Percentiles rank a stretch among this genome's conserved stretches.
phyloP scores from a whole-genome alignment of 2,329 filamentous ascomycete genomes.

The Fusarium sp. region DNA sequence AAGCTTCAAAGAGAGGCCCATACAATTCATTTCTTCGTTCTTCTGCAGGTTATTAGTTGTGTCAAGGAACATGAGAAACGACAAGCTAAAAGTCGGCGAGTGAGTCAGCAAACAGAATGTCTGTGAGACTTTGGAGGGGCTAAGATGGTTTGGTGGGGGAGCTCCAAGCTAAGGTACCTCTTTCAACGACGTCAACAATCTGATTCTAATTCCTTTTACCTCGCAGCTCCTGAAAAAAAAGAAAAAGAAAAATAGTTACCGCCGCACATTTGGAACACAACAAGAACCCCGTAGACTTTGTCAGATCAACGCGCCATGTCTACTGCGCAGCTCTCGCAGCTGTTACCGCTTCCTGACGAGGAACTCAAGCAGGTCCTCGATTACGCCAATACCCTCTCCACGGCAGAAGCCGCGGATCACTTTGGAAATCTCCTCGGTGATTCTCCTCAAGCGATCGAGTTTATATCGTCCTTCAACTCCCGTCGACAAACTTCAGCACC shows the following conservation, averaged over 20 bases:
- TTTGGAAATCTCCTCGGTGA: conserved; percentile 91
- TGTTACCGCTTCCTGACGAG: conserved; percentile 87
- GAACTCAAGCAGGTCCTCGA: conserved; percentile 87
- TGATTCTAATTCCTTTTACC: neutral
- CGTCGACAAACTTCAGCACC: conserved; percentile 61
- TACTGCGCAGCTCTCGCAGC: conserved; percentile 76
- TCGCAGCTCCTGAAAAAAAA: neutral
- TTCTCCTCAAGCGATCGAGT: conserved; percentile 80
- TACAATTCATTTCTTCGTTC: neutral
- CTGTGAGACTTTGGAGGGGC: conserved; percentile 34
- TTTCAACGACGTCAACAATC: conserved; percentile 37
- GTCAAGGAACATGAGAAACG: neutral
- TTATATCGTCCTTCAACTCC: conserved; percentile 85
- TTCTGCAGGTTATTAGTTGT: neutral
- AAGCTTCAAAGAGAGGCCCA: neutral
- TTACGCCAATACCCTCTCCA: conserved; percentile 82
- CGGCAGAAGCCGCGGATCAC: conserved; percentile 82
- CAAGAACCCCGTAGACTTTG: neutral
- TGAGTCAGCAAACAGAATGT: conserved; percentile 35
- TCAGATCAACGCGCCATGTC: conserved; percentile 58
- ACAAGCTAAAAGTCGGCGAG: conserved; percentile 26
- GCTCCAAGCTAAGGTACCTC: conserved; percentile 41
- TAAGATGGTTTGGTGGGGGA: conserved; percentile 34
- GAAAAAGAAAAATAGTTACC: neutral
- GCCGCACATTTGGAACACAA: neutral